phyloP scores from a whole-genome alignment of 257 asterid species.

The Salvia splendens region DNA sequence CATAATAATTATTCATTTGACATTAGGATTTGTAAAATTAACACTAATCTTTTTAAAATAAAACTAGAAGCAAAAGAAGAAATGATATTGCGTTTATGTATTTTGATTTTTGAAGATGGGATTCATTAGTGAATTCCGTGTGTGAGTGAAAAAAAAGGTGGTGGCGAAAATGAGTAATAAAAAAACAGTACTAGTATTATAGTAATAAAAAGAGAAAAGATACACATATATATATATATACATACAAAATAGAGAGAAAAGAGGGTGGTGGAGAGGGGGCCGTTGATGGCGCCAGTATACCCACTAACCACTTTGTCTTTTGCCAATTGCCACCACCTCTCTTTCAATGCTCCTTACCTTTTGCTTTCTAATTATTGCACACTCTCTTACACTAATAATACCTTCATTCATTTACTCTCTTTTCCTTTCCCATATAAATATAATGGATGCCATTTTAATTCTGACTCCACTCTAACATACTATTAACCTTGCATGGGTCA shows the following conservation, averaged over 20 bases:
- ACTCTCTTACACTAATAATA: not conserved
- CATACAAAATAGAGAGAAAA: constrained; percentile 19
- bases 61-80: not conserved
- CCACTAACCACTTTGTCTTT: constrained; percentile 41
- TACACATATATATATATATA: not conserved
- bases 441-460: too few species aligned
- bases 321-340: not conserved
- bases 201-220: not conserved
- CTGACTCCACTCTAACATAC: too few species aligned
- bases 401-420: not conserved
- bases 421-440: too few species aligned
- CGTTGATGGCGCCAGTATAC: constrained; percentile 34
- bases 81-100: too few species aligned
- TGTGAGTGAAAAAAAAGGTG: not conserved
- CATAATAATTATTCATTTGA: constrained; percentile 8
- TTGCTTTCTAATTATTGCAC: not conserved
- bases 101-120: too few species aligned
- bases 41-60: not conserved
- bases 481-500: too few species aligned
- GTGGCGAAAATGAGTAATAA: not conserved
- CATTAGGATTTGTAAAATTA: not conserved
- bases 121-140: not conserved
- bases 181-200: not conserved
- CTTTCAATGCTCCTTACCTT: not conserved
- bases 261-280: constrained; percentile 28